These are phyloP conservation scores for Leucocoprinus sp. DNA, from an alignment of 768 basidiomycete genomes.

Conservation along the genomic window DNA sequence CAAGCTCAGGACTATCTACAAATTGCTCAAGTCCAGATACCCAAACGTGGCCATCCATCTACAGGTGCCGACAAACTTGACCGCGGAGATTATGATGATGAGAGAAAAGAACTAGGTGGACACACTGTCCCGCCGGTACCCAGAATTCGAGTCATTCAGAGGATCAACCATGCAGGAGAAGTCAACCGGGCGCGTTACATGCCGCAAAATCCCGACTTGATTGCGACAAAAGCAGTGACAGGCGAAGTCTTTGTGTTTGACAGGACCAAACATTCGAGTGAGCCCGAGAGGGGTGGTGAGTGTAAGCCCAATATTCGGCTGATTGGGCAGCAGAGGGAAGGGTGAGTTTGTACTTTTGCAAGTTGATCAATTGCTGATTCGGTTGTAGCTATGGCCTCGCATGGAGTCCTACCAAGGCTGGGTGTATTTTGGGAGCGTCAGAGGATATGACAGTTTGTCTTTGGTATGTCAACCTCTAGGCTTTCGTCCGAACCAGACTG, in stretches of 20 bases:
- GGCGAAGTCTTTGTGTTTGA: constrained; percentile 96
- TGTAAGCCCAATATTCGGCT: constrained; percentile 89
- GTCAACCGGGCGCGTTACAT: constrained; percentile 98
- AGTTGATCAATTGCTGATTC: constrained; percentile 5
- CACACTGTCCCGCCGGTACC: constrained; percentile 80
- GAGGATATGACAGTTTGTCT: constrained; percentile 95
- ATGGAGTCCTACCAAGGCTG: constrained; percentile 81
- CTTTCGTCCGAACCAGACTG: not conserved
- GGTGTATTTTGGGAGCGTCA: constrained; percentile 84
- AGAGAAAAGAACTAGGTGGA: constrained; percentile 90
- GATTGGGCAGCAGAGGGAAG: constrained; percentile 87
- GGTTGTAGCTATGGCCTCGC: constrained; percentile 77
- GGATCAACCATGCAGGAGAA: constrained; percentile 92
- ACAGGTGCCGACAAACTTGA: constrained; percentile 71
- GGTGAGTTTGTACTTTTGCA: constrained; percentile 43
- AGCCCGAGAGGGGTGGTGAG: constrained; percentile 76
- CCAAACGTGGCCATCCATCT: constrained; percentile 62
- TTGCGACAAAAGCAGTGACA: constrained; percentile 88
- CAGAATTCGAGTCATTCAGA: constrained; percentile 83
- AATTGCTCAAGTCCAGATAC: constrained; percentile 91
- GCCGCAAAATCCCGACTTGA: constrained; percentile 97
- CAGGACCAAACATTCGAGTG: constrained; percentile 91
- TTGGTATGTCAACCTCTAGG: constrained; percentile 46
- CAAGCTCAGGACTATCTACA: constrained; percentile 92
- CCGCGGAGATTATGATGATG: constrained; percentile 79